phyloP scores from a whole-genome alignment of 352 stramenopile species.

The Phytophthora pinifolia region DNA sequence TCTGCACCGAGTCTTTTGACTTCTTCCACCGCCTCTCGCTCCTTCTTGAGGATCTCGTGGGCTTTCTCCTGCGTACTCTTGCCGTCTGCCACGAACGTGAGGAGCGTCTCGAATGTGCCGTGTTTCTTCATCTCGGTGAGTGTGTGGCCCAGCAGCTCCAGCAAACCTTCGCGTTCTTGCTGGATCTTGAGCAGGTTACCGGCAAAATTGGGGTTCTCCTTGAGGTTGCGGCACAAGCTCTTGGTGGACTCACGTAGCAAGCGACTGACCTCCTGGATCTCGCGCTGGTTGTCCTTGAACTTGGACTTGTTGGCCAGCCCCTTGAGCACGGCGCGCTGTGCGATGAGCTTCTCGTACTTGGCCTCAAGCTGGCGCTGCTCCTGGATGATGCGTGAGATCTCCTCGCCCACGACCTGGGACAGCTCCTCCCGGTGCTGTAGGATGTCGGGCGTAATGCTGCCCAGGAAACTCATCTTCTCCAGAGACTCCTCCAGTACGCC shows the following conservation, averaged over 20 bases:
- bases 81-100: conserved; percentile 75
- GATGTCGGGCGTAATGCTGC: conserved; percentile 90
- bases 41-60: conserved; percentile 81
- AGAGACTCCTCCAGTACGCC: conserved; percentile 89
- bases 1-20: conserved; percentile 86
- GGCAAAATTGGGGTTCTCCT: conserved; percentile 93
- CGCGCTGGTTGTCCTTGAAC: conserved; percentile 92
- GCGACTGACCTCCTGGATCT: conserved; percentile 92
- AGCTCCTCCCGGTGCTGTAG: conserved; percentile 92
- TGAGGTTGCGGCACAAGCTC: conserved; percentile 91
- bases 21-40: conserved; percentile 84
- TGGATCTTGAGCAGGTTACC: conserved; percentile 93
- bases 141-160: conserved; percentile 71
- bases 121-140: conserved; percentile 71
- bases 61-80: conserved; percentile 77
- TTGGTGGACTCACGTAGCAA: conserved; percentile 91
- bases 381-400: conserved; percentile 93
- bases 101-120: conserved; percentile 73
- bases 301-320: conserved; percentile 92
- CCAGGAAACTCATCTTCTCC: conserved; percentile 91
- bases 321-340: conserved; percentile 84
- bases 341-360: conserved; percentile 91
- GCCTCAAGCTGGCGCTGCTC: conserved; percentile 86
- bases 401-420: conserved; percentile 90
- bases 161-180: conserved; percentile 81